Conservation (phyloP, 805 yeast species). For the Maudiozyma serrabonitensis region DNA sequence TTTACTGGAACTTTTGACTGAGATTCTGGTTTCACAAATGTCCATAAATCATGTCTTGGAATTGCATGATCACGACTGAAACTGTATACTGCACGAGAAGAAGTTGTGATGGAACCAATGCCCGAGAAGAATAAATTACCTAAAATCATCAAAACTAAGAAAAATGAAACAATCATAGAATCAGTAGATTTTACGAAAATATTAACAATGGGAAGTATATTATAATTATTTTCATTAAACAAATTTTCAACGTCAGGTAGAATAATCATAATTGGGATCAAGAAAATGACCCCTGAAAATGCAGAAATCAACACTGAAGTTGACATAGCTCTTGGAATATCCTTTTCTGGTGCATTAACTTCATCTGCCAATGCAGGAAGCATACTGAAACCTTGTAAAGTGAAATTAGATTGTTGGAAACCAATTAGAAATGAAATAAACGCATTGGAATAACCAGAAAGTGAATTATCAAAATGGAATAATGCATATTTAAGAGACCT, state of each 20-base stretch:
- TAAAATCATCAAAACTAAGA: constrained; percentile 53
- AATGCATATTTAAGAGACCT: constrained; percentile 51
- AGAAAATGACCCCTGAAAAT: constrained; percentile 60
- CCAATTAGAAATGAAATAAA: constrained; percentile 67
- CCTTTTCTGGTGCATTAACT: constrained; percentile 63
- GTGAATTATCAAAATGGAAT: constrained; percentile 56
- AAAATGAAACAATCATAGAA: constrained; percentile 57
- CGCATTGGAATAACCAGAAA: constrained; percentile 64
- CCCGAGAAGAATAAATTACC: constrained; percentile 71
- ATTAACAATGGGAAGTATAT: constrained; percentile 69
- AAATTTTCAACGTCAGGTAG: constrained; percentile 54
- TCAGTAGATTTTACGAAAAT: constrained; percentile 64
- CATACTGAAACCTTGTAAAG: constrained; percentile 77
- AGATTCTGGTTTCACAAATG: constrained; percentile 47
- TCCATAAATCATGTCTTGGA: constrained; percentile 57
- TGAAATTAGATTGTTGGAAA: constrained; percentile 67
- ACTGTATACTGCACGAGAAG: constrained; percentile 73
- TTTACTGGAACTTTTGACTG: constrained; percentile 58
- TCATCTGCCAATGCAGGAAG: constrained; percentile 76
- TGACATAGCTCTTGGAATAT: constrained; percentile 65
- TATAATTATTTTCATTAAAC: constrained; percentile 33
- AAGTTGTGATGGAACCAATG: constrained; percentile 70
- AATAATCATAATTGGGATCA: constrained; percentile 61
- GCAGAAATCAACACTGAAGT: constrained; percentile 56
- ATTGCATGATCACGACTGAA: constrained; percentile 78